Conservation (phyloP, 2,329 filamentous ascomycete genomes). For the Aspergillus pseudoviridinutans region DNA sequence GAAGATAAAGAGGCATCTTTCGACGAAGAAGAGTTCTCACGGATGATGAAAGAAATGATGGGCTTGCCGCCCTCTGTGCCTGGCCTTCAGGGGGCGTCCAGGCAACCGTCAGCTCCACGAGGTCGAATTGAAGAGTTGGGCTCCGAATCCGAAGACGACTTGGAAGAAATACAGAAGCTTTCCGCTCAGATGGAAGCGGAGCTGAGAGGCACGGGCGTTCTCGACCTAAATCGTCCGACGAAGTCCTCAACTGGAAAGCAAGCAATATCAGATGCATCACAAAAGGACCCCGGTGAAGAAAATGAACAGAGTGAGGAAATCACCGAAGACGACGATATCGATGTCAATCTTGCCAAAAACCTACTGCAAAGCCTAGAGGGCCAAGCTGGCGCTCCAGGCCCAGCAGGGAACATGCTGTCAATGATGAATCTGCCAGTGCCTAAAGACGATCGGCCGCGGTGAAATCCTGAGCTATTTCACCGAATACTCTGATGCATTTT, state of each 20-base stretch:
- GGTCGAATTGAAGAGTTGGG: conserved; percentile 47
- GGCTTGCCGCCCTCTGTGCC: conserved; percentile 52
- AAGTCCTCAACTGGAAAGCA: conserved; percentile 14
- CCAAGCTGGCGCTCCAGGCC: conserved; percentile 79
- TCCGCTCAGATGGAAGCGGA: conserved; percentile 47
- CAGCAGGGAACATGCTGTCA: conserved; percentile 79
- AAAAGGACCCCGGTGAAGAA: conserved; percentile 16
- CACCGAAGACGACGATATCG: conserved; percentile 63
- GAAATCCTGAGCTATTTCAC: background rate
- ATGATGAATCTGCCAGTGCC: conserved; percentile 82
- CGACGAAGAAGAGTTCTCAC: conserved; percentile 77
- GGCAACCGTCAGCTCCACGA: conserved; percentile 17
- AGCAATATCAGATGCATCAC: conserved; percentile 24
- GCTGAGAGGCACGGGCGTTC: conserved; percentile 43
- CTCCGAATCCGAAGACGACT: conserved; percentile 52
- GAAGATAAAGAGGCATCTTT: conserved; percentile 76
- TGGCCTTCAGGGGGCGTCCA: conserved; percentile 18
- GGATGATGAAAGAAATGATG: conserved; percentile 92
- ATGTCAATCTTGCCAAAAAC: conserved; percentile 86
- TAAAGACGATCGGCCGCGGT: conserved; percentile 58
- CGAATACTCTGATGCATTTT: background rate
- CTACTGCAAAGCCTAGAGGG: conserved; percentile 89
- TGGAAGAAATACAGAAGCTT: conserved; percentile 51
- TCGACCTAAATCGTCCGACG: conserved; percentile 34
- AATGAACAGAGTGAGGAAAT: conserved; percentile 19